A percentile compares a stretch with the other conserved stretches of the same genome.
These are phyloP conservation scores for Dactylorhiza incarnata DNA, from an alignment of 106 monocot species.

Conservation along the genomic window DNA sequence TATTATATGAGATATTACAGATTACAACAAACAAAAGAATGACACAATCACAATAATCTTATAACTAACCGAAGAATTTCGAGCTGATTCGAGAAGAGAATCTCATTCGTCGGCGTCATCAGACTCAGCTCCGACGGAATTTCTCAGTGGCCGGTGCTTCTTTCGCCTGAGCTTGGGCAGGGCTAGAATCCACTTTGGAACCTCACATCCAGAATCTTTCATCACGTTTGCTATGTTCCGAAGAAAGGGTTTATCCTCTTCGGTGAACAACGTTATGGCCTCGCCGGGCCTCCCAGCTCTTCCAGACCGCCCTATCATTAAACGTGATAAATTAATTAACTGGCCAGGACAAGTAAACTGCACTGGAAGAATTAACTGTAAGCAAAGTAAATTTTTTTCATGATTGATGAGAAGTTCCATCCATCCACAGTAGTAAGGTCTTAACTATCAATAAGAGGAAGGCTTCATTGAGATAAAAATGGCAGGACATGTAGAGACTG, in stretches of 20 bases:
- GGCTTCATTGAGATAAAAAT: background rate
- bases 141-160: conserved; percentile 70
- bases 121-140: conserved; percentile 44
- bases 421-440: no score
- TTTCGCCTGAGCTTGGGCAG: conserved; percentile 67
- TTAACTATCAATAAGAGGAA: background rate
- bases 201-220: conserved; percentile 86
- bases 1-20: no score
- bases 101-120: conserved; percentile 23
- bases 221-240: conserved; percentile 95
- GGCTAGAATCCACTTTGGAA: conserved; percentile 79
- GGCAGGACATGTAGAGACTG: no score
- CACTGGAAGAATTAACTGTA: no score
- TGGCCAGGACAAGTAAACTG: no score
- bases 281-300: conserved; percentile 90
- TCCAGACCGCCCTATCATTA: conserved; percentile 69
- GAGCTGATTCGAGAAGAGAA: background rate
- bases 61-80: no score
- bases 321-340: no score
- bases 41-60: no score
- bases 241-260: conserved; percentile 91
- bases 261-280: conserved; percentile 87
- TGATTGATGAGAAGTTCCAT: no score
- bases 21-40: no score
- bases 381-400: no score